phyloP scores from a whole-genome alignment of 2,329 filamentous ascomycete species.

The Arthroderma sp. region DNA sequence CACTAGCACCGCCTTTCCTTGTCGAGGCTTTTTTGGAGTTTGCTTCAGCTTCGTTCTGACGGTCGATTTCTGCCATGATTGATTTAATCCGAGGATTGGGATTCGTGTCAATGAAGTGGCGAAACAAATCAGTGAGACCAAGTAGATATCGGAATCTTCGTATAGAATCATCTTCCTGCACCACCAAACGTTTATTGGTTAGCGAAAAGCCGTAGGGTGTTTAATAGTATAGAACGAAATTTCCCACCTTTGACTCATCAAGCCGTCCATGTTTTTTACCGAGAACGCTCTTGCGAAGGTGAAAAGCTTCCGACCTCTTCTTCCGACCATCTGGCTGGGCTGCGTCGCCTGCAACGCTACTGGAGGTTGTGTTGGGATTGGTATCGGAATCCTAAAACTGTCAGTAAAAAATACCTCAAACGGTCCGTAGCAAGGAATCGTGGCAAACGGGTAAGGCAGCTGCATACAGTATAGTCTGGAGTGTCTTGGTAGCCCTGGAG shows the following conservation, averaged over 20 bases:
- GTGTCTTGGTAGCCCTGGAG: slow-evolving; percentile 42
- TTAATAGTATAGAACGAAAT: not conserved
- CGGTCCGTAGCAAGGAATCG: not conserved
- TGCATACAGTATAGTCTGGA: slow-evolving; percentile 46
- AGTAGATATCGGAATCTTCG: slow-evolving; percentile 88
- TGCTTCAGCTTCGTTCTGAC: slow-evolving; percentile 66
- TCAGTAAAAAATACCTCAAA: slow-evolving; percentile 4
- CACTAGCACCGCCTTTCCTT: slow-evolving; percentile 72
- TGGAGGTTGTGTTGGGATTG: slow-evolving; percentile 57
- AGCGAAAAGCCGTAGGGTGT: too few relatives aligned
- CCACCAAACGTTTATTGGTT: not conserved
- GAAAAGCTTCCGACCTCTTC: slow-evolving; percentile 72
- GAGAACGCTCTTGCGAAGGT: slow-evolving; percentile 81
- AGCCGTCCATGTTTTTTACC: slow-evolving; percentile 89
- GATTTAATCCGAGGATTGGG: slow-evolving; percentile 89
- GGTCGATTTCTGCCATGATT: slow-evolving; percentile 87
- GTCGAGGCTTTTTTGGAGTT: slow-evolving; percentile 59
- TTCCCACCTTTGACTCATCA: slow-evolving; percentile 71
- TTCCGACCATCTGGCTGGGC: slow-evolving; percentile 60
- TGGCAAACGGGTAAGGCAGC: slow-evolving; percentile 1
- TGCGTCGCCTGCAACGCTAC: slow-evolving; percentile 70
- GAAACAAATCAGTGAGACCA: slow-evolving; percentile 89
- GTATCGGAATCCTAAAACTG: slow-evolving; percentile 47
- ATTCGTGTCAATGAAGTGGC: slow-evolving; percentile 97
- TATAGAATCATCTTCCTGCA: slow-evolving; percentile 83